Base-by-base conservation (phyloP, 108 stramenopile species). In the Hondaea fermentalgiana region DNA sequence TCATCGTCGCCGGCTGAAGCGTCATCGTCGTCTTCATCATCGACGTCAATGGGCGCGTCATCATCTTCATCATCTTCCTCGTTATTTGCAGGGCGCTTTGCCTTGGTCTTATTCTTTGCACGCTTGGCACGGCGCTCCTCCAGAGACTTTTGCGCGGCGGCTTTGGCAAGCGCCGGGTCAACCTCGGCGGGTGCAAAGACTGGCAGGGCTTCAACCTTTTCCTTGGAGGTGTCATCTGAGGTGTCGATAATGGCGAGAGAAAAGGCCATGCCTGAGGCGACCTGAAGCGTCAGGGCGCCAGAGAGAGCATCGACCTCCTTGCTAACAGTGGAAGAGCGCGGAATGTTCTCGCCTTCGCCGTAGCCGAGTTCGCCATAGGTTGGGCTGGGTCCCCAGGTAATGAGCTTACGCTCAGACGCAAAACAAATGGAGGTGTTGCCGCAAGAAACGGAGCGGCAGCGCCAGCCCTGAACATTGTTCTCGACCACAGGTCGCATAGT, bases 321-420 rank as follows among this genome's bases (percentile, higher is more conserved):
- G 76, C 76, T 83, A 17, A 53, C 51, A 12, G 76, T 83, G 76
- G 76, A 83, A 25, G 76, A 83, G 43, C 28, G 44, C 16, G 76
- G 76, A 28, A 28, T 42, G 17, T 69, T 42, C 51, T 47, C 49
- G 4, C 64, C 64, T 1, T 69, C 64, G 19, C 76, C 76, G 76
- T 83, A 83, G n/a, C 76, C 76, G 28, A 83, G 76, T 45, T 83
- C 76, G 45, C 76, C 76, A 23, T 53, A 83, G 51, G 76, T 83
- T 12, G 76, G 76, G 76, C 76, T 83, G 6, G 76, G 76, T 12
- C 76, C 76, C 76, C 76, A 83, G 45, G 4, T 53, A 53, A 83
- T 83, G 76, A 83, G 49, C 51, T 83, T 47, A 17, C 76, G 45
- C 51, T 83, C 76, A 45, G 76, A 83, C 10, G 76, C 76, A 83